Conservation (phyloP, 805 yeast genomes). For the Deakozyma indianensis region DNA sequence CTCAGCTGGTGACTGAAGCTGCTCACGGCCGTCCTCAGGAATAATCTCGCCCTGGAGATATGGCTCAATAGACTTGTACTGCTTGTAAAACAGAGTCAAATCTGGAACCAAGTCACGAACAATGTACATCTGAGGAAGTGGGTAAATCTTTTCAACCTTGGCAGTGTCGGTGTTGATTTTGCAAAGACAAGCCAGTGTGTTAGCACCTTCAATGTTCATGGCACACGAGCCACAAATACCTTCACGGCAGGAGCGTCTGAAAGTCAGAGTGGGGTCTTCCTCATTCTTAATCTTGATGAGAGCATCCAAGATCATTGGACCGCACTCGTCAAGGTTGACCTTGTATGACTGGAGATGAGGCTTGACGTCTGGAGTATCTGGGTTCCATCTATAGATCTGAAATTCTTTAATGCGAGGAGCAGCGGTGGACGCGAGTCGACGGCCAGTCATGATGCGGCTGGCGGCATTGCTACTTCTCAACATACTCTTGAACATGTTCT, state of each 20-base stretch:
- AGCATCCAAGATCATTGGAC: constrained; percentile 97
- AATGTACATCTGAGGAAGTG: constrained; percentile 95
- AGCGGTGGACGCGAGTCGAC: neutral
- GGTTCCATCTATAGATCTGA: constrained; percentile 96
- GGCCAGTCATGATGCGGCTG: neutral
- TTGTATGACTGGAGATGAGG: constrained; percentile 76
- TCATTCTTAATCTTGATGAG: constrained; percentile 89
- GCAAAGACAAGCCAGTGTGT: constrained; percentile 94
- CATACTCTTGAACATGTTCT: neutral
- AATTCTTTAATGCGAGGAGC: constrained; percentile 61
- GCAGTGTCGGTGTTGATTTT: constrained; percentile 69
- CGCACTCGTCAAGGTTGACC: constrained; percentile 79
- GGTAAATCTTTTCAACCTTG: constrained; percentile 78
- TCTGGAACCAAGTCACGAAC: constrained; percentile 97
- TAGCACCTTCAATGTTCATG: constrained; percentile 96
- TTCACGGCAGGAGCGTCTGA: constrained; percentile 97
- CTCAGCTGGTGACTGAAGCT: constrained; percentile 80
- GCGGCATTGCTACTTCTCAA: neutral
- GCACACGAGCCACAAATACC: constrained; percentile 99
- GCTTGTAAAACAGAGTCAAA: constrained; percentile 93
- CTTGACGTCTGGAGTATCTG: constrained; percentile 87
- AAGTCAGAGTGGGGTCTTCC: constrained; percentile 88
- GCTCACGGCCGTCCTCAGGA: constrained; percentile 88
- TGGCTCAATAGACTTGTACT: constrained; percentile 96
- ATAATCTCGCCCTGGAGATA: constrained; percentile 69